A percentile compares a stretch with the other conserved stretches of the same genome.
These are phyloP conservation scores for Paecilomyces fulvus DNA, from an alignment of 2,329 filamentous ascomycete species.

Conservation along the genomic window DNA sequence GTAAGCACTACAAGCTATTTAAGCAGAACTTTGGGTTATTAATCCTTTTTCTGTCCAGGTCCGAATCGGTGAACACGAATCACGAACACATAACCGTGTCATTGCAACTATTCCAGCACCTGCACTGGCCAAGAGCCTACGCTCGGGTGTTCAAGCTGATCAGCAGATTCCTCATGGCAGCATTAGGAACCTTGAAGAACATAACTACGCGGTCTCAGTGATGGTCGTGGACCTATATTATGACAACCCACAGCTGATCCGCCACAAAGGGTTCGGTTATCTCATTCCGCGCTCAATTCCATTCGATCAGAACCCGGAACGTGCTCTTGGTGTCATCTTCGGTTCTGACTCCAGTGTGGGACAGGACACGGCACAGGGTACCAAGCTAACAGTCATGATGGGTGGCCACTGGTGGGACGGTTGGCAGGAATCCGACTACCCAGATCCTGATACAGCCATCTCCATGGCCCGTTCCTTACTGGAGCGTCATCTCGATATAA, in stretches of 20 bases:
- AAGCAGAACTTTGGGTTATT: background rate
- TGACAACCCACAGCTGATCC: constrained; percentile 53
- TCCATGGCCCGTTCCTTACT: constrained; percentile 63
- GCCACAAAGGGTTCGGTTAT: constrained; percentile 75
- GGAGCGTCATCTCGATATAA: constrained; percentile 65
- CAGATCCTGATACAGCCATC: constrained; percentile 57
- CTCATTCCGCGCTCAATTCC: constrained; percentile 71
- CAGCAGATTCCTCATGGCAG: constrained; percentile 9
- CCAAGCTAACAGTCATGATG: constrained; percentile 88
- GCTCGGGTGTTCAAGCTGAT: constrained; percentile 3
- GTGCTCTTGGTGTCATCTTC: constrained; percentile 84
- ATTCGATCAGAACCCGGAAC: constrained; percentile 66
- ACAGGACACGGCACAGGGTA: constrained; percentile 54
- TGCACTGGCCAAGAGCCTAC: constrained; percentile 18
- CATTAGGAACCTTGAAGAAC: constrained; percentile 16
- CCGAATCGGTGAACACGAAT: constrained; percentile 3
- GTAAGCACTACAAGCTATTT: constrained; percentile 10
- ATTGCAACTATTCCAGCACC: constrained; percentile 25
- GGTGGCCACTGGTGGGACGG: constrained; percentile 87
- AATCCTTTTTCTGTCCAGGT: constrained; percentile 10
- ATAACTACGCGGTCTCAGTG: constrained; percentile 64
- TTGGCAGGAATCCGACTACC: constrained; percentile 46
- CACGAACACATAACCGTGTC: constrained; percentile 18
- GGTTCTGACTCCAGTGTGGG: constrained; percentile 61
- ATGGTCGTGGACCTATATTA: constrained; percentile 93